Percentiles rank a stretch among this genome's conserved stretches.
These are phyloP conservation scores for Cubamyces lactineus DNA, from an alignment of 768 basidiomycete species.

Conservation along the genomic window DNA sequence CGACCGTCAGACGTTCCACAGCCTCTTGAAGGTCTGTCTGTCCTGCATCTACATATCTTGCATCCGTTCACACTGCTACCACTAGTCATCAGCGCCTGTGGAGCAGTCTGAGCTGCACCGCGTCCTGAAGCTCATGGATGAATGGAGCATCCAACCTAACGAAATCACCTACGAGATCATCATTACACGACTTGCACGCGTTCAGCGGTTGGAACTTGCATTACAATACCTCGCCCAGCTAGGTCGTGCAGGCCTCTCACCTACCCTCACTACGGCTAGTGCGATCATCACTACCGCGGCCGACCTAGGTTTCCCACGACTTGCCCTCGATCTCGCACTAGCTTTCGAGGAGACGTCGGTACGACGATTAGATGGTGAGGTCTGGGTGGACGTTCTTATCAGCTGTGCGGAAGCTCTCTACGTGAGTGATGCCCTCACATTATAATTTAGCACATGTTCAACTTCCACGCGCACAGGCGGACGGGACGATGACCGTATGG, in stretches of 20 bases:
- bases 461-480: conserved; percentile 46
- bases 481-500: conserved; percentile 72
- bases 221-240: conserved; percentile 65
- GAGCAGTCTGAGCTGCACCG: conserved; percentile 23
- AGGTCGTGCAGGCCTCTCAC: conserved; percentile 52
- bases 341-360: conserved; percentile 60
- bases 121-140: conserved; percentile 59
- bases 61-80: background rate
- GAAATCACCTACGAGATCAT: conserved; percentile 55
- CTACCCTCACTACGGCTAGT: conserved; percentile 53
- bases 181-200: conserved; percentile 48
- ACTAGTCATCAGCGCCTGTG: background rate
- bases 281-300: conserved; percentile 58
- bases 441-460: background rate
- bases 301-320: conserved; percentile 54
- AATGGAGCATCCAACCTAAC: conserved; percentile 51
- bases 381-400: conserved; percentile 71
- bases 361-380: conserved; percentile 52
- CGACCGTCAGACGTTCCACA: conserved; percentile 55
- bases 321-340: conserved; percentile 73
- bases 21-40: conserved; percentile 57
- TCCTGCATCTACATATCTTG: background rate
- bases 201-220: conserved; percentile 65
- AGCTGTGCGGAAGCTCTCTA: conserved; percentile 66
- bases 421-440: conserved; percentile 49